Percentiles rank a stretch among this genome's conserved stretches.
Evolutionary conservation across 176 grass and related monocot genomes (phyloP).

Genomic region (Bolboschoenus planiculmis): DNA sequence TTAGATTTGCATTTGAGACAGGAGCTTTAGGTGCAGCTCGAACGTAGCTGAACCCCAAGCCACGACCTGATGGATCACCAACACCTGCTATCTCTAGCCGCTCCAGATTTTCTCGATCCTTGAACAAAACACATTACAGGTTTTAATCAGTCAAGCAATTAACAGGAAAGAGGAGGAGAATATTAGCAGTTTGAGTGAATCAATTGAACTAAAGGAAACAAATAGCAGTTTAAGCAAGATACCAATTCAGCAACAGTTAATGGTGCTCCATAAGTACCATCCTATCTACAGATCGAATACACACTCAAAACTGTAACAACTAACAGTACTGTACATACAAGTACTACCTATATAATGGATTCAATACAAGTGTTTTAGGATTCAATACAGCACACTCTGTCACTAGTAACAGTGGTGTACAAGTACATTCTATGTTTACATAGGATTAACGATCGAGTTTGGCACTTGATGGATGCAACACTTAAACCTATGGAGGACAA

Average conservation of each 20-base stretch:
- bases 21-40: conserved; percentile 70
- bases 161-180: not conserved
- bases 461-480: not conserved
- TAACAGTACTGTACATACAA: not conserved
- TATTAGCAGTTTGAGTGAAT: not conserved
- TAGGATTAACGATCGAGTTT: not conserved
- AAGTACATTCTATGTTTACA: not conserved
- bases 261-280: not conserved
- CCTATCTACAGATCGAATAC: not conserved
- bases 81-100: conserved; percentile 88
- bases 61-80: conserved; percentile 91
- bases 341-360: not conserved
- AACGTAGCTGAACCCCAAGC: conserved; percentile 95
- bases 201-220: not conserved
- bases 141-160: not conserved
- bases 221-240: conserved; percentile 4
- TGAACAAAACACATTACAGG: conserved; percentile 5
- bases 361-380: not conserved
- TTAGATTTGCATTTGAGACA: conserved; percentile 52
- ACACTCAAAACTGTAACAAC: not conserved
- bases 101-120: conserved; percentile 89
- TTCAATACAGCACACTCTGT: not conserved
- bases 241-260: not conserved
- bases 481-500: not conserved
- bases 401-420: not conserved